phyloP scores from a whole-genome alignment of 2,329 filamentous ascomycete genomes.

The Chaetomiaceae sp. region DNA sequence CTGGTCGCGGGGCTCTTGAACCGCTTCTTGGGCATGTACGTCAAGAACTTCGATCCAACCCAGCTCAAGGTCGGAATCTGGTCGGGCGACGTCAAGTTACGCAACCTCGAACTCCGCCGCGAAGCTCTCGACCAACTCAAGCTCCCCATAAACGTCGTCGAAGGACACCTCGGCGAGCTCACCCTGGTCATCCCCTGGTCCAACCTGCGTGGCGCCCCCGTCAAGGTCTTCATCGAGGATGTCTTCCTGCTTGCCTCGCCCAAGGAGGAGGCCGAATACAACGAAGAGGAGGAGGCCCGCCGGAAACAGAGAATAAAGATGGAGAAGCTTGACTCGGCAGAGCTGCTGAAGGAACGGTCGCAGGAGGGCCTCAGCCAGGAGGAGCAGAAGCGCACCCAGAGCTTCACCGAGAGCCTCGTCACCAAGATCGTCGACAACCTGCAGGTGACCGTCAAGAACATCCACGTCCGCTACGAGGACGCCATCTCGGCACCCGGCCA shows the following conservation, averaged over 20 bases:
- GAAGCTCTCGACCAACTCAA: conserved; percentile 97
- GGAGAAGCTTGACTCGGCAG: conserved; percentile 95
- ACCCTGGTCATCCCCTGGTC: conserved; percentile 96
- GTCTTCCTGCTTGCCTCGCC: conserved; percentile 93
- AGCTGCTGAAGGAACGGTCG: conserved; percentile 86
- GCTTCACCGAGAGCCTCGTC: conserved; percentile 89
- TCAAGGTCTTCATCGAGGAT: conserved; percentile 94
- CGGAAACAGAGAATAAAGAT: conserved; percentile 91
- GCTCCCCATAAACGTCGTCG: conserved; percentile 91
- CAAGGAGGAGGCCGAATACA: conserved; percentile 90
- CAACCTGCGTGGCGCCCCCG: conserved; percentile 87
- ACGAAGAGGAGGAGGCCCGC: conserved; percentile 85
- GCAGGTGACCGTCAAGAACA: conserved; percentile 96
- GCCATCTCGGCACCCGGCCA: conserved; percentile 92
- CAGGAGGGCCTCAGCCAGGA: conserved; percentile 91
- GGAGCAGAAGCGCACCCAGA: conserved; percentile 96
- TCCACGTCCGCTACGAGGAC: conserved; percentile 97
- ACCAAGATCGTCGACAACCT: conserved; percentile 98
- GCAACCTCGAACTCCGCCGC: conserved; percentile 83
- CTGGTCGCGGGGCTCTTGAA: conserved; percentile 96
- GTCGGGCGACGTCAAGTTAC: conserved; percentile 95
- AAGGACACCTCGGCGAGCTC: conserved; percentile 88
- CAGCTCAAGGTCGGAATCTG: conserved; percentile 99
- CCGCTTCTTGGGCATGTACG: conserved; percentile 99
- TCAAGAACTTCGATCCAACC: conserved; percentile 97